A percentile compares a stretch with the other conserved stretches of the same genome.
Evolutionary conservation across 2,329 filamentous ascomycete genomes (phyloP).

Genomic region (Talaromyces sp.): DNA sequence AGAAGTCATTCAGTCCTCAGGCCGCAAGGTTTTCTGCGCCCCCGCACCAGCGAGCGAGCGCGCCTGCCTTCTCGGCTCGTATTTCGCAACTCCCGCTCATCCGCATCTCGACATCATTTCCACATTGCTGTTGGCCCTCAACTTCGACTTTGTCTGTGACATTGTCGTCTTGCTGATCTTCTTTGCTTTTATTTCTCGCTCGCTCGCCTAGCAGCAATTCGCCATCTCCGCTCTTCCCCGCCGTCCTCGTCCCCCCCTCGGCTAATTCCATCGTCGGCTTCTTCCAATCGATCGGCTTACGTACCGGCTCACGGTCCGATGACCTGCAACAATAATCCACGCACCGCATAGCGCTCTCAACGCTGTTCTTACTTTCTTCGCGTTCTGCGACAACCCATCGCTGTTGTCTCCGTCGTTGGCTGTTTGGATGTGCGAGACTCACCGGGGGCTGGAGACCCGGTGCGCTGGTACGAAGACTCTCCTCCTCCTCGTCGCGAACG

Average conservation of each 20-base stretch:
- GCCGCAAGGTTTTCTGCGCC: background rate
- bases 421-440: constrained; percentile 10
- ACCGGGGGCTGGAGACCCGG: constrained; percentile 11
- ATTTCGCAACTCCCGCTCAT: background rate
- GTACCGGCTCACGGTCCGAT: background rate
- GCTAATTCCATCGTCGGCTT: background rate
- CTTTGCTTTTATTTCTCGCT: background rate
- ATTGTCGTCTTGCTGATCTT: too few species aligned
- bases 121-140: background rate
- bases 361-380: background rate
- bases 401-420: background rate
- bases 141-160: too few species aligned
- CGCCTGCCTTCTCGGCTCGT: background rate
- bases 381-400: background rate
- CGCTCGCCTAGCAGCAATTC: background rate
- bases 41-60: background rate
- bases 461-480: constrained; percentile 12
- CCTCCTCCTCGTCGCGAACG: constrained; percentile 2
- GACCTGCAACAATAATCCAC: background rate
- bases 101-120: background rate
- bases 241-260: background rate
- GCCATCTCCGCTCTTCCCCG: background rate
- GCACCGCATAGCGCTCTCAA: background rate
- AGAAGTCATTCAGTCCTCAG: background rate
- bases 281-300: background rate